These are phyloP conservation scores for Epithele typhae DNA, from an alignment of 768 basidiomycete genomes.

Conservation along the genomic window DNA sequence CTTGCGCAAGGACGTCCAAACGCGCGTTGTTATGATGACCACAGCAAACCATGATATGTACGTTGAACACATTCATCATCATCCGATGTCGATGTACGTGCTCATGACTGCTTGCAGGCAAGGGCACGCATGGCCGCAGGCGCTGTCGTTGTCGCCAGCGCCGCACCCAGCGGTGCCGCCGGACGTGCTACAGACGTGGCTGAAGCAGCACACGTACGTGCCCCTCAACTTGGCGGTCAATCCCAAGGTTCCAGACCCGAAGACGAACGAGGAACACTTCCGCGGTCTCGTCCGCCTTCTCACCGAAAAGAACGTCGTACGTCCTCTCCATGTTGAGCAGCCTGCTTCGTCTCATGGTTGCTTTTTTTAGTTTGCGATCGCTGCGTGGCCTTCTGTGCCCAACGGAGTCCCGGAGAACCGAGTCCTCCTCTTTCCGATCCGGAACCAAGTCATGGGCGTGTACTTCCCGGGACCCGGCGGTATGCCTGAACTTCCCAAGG, in stretches of 20 bases:
- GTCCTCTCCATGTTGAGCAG: constrained; percentile 18
- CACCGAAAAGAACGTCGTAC: constrained; percentile 39
- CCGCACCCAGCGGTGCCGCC: constrained; percentile 37
- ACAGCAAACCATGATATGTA: constrained; percentile 33
- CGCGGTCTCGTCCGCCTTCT: constrained; percentile 39
- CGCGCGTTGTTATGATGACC: constrained; percentile 32
- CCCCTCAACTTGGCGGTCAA: constrained; percentile 34
- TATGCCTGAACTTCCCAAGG: constrained; percentile 46
- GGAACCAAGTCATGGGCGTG: constrained; percentile 38
- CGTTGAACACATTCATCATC: no score
- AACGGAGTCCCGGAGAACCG: constrained; percentile 40
- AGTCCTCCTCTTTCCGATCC: constrained; percentile 43
- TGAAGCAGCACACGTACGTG: constrained; percentile 32
- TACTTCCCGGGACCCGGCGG: constrained; percentile 46
- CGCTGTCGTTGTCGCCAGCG: constrained; percentile 37
- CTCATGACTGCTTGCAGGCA: constrained; percentile 38
- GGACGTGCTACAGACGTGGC: constrained; percentile 43
- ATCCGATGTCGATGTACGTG: background rate
- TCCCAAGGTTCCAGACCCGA: constrained; percentile 29
- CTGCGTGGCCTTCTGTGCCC: constrained; percentile 42
- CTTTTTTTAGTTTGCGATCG: constrained; percentile 43
- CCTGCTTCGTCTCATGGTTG: background rate
- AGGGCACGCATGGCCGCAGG: constrained; percentile 49
- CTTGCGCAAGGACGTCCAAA: constrained; percentile 39
- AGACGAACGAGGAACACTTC: constrained; percentile 41